Base-by-base conservation (phyloP, 2,329 filamentous ascomycete species). In the Pestalotiopsis sp. region DNA sequence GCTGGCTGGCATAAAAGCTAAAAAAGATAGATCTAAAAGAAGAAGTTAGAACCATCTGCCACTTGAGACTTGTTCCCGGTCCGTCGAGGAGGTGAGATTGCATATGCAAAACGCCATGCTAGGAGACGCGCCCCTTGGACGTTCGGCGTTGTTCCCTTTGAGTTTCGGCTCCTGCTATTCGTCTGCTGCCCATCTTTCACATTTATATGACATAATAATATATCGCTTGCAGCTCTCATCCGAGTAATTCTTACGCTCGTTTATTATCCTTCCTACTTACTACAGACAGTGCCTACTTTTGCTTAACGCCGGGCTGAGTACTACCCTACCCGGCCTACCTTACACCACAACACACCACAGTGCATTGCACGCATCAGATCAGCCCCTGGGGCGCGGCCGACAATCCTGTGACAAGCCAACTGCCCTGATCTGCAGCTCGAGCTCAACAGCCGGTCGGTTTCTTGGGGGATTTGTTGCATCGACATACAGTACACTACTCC, bases 101-200 rank as follows among this genome's bases (percentile, higher is more conserved):
- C 31, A 62, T 62, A 62, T 62, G 59, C 59, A 62, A 62, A 62
- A 62, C 59, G 59, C 59, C 45, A 31, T 62, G 27, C 31, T 39
- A 62, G 20, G 27, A 13, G 14, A 59, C 17, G 57, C 20, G 13
- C 20, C 27, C 57, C 45, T 23, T 36, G 13, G 57, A 59, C 57
- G n/a, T 59, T 27, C 57, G 12, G 57, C 25, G 6, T 59, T 59
- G 13, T 14, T 36, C 27, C 23, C 25, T 59, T 27, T 14, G 23
- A 12, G 25, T 36, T 27, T 52, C 14, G 45, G 14, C 45, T 23
- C 45, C 20, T n/a, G 45, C 20, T 20, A 52, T 52, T 52, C 45
- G 45, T 52, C 45, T 52, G 45, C 20, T n/a, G 45, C 45, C 20
- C 45, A 52, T 52, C 11, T 36, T 36, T 36, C 7, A 36, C 31